Conservation (phyloP, 495 filamentous ascomycete genomes). For the Sabuloglossum arenarium region DNA sequence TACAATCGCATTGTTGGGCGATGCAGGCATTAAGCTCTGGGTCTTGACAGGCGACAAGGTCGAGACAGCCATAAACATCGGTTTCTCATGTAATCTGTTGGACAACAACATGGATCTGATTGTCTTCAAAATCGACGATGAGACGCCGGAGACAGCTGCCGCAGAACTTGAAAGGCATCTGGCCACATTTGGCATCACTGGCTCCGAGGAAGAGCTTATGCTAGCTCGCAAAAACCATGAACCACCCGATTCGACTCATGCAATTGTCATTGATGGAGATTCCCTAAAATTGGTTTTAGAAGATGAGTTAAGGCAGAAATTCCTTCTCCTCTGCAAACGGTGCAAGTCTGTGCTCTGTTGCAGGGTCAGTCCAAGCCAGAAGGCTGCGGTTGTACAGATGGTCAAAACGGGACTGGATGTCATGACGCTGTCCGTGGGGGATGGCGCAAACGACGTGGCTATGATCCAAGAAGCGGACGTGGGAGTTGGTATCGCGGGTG, state of each 20-base stretch:
- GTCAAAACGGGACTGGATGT: slow-evolving; percentile 87
- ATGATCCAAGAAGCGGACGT: slow-evolving; percentile 99
- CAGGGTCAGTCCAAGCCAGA: slow-evolving; percentile 90
- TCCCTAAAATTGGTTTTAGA: slow-evolving; percentile 76
- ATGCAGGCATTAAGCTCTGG: slow-evolving; percentile 98
- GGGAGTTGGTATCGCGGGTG: slow-evolving; percentile 93
- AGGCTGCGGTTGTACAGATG: slow-evolving; percentile 92
- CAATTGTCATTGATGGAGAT: slow-evolving; percentile 93
- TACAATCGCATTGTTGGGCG: slow-evolving; percentile 77
- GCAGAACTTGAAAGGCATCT: slow-evolving; percentile 55
- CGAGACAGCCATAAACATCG: slow-evolving; percentile 98
- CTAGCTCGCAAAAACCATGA: slow-evolving; percentile 63
- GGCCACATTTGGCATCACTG: slow-evolving; percentile 53
- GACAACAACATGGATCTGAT: slow-evolving; percentile 97
- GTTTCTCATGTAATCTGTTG: slow-evolving; percentile 94
- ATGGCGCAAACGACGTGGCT: slow-evolving; percentile 96
- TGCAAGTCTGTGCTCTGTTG: slow-evolving; percentile 96
- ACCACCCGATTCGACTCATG: slow-evolving; percentile 71
- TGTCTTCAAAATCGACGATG: slow-evolving; percentile 67
- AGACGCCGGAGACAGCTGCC: slow-evolving; percentile 39
- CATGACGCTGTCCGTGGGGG: slow-evolving; percentile 91
- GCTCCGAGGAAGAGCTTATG: slow-evolving; percentile 70
- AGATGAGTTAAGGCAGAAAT: slow-evolving; percentile 68
- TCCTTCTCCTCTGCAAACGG: slow-evolving; percentile 89
- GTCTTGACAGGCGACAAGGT: slow-evolving; percentile 98